phyloP scores from a whole-genome alignment of 768 basidiomycete species.

The Mycena alexandri region DNA sequence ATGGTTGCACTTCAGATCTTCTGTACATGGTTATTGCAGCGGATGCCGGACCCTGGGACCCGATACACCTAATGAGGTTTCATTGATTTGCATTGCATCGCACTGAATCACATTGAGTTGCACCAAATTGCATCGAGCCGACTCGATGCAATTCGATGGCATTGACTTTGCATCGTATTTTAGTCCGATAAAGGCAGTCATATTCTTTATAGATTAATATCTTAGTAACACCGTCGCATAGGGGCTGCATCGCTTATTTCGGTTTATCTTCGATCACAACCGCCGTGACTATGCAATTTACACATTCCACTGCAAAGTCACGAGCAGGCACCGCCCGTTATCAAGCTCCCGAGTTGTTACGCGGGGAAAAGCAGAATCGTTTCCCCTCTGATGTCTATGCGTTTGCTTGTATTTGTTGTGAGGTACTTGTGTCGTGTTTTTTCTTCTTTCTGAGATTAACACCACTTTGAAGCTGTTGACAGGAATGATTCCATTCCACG shows the following conservation, averaged over 20 bases:
- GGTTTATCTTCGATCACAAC: neutral
- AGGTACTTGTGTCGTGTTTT: conserved; percentile 38
- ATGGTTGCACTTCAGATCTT: no score
- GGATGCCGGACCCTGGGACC: no score
- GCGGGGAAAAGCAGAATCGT: neutral
- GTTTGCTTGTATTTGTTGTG: conserved; percentile 34
- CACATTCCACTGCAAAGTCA: neutral
- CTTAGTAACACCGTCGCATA: no score
- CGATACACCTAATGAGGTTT: no score
- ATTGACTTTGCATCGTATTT: no score
- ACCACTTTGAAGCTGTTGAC: conserved; percentile 15
- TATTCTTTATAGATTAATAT: conserved; percentile 11
- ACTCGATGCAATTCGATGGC: no score
- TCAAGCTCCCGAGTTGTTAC: neutral
- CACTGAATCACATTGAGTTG: no score
- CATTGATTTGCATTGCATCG: no score
- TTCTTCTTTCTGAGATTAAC: neutral
- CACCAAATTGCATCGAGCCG: no score
- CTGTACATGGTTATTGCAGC: no score
- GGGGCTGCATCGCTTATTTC: conserved; percentile 5
- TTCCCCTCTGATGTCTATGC: conserved; percentile 3
- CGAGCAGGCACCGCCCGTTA: neutral
- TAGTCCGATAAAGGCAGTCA: no score
- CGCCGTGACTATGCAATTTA: neutral
- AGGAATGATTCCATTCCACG: conserved; percentile 5